Conservation (phyloP, 2,329 filamentous ascomycete genomes). For the Penicillium aurantiogriseum region DNA sequence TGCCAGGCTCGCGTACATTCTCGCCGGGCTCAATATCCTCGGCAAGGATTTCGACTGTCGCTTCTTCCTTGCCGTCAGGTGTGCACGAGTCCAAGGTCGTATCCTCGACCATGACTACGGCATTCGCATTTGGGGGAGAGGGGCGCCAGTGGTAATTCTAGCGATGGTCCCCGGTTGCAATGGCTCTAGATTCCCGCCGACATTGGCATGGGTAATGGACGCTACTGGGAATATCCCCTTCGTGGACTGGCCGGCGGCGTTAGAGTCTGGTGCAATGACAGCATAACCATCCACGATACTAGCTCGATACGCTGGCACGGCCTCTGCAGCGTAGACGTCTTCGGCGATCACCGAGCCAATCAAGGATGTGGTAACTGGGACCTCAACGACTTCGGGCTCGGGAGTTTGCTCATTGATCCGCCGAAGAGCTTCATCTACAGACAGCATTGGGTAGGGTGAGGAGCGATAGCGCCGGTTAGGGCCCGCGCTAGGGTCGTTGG, state of each 20-base stretch:
- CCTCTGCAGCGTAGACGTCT: slow-evolving; percentile 74
- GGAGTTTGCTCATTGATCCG: slow-evolving; percentile 75
- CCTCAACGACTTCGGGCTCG: slow-evolving; percentile 54
- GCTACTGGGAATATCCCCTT: slow-evolving; percentile 84
- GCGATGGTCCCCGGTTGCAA: slow-evolving; percentile 75
- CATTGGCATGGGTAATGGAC: slow-evolving; percentile 79
- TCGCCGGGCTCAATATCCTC: slow-evolving; percentile 72
- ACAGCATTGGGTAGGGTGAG: slow-evolving; percentile 90
- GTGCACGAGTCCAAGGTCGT: slow-evolving; percentile 74
- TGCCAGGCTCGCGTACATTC: slow-evolving; percentile 88
- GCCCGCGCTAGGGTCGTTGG: slow-evolving; percentile 60
- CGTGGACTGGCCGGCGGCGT: slow-evolving; percentile 57
- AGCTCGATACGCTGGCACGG: slow-evolving; percentile 88
- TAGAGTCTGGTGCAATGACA: slow-evolving; percentile 57
- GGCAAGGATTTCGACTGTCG: slow-evolving; percentile 81
- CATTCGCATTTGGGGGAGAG: slow-evolving; percentile 79
- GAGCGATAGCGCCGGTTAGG: slow-evolving; percentile 71
- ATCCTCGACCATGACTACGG: slow-evolving; percentile 96
- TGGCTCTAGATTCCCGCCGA: slow-evolving; percentile 60
- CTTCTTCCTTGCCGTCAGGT: slow-evolving; percentile 78
- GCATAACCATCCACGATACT: slow-evolving; percentile 98
- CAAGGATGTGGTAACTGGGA: slow-evolving; percentile 63
- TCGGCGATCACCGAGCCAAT: slow-evolving; percentile 78
- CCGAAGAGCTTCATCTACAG: slow-evolving; percentile 74
- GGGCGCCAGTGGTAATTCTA: slow-evolving; percentile 91